Base-by-base conservation (phyloP, 1,284 basidiomycete species). In the Irpex sp. region DNA sequence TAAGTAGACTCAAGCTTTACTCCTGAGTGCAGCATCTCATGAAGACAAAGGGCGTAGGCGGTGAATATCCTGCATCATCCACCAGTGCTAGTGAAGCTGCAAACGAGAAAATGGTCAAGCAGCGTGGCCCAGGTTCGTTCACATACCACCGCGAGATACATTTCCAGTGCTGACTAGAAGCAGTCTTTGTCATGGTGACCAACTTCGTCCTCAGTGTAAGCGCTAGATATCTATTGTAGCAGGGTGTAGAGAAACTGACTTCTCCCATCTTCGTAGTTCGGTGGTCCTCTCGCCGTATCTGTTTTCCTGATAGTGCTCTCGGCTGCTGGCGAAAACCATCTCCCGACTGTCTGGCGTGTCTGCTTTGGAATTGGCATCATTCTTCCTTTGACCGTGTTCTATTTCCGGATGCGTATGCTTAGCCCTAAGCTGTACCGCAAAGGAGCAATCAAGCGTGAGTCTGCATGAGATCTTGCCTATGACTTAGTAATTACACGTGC, bases 11-110 rank as follows among this genome's bases (percentile, higher is more conserved):
- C 21, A 43, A 26, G 13, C 15, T 33, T n/a, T 37, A 9, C 7
- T 7, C 5, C 9, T 33, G 9, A 19, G 57, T 15, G 19, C 19
- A n/a, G 17, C 11, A 43, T 15, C 19, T 21, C 59, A 50, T 15
- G 56, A 46, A 47, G 35, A 5, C 33, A 21, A 55, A 87, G 83
- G 87, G 89, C 62, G 88, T 88, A 5, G 89, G 90, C 26, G 90
- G 90, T 11, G 90, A 93, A 76, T 93, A 93, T 72, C 89, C 90
- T 0, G 88, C 88, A 1, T 88, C 86, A 9, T 86, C 84, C 1
- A 85, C 88, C 0, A 82, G 80, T 36, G 88, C 88, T 1, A 85
- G 82, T 50, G 89, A 92, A 71, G 85, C 89, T 37, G 88, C 89
- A 8, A 92, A 93, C 68, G 90, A 93, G 74, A 83, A 82, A 65